Conservation (phyloP, 2,329 filamentous ascomycete species). For the Scedosporium dehoogii region DNA sequence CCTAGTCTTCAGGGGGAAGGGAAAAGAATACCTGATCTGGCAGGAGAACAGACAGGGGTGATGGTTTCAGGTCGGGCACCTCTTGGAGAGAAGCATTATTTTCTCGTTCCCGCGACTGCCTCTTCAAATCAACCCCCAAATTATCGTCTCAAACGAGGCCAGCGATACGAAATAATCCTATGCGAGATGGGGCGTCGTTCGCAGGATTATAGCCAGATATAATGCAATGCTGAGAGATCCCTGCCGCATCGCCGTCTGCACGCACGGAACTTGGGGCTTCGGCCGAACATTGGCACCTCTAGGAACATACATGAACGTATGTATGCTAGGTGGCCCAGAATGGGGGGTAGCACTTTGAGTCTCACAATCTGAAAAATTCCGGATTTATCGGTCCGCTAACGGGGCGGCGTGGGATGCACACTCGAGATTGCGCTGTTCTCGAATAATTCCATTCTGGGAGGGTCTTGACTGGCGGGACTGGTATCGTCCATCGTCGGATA, state of each 20-base stretch:
- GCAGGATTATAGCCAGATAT: neutral
- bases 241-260: neutral
- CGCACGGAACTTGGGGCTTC: neutral
- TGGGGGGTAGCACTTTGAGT: neutral
- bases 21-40: neutral
- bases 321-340: neutral
- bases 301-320: neutral
- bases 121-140: neutral
- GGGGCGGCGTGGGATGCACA: neutral
- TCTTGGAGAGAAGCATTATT: neutral
- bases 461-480: neutral
- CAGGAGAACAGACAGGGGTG: neutral
- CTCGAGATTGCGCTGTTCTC: neutral
- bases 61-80: neutral
- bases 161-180: neutral
- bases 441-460: neutral
- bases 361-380: neutral
- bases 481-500: neutral
- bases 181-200: neutral
- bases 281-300: neutral
- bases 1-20: neutral
- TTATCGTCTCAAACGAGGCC: neutral
- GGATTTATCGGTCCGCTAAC: neutral
- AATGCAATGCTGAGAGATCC: neutral
- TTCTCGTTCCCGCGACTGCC: neutral